phyloP scores from a whole-genome alignment of 2,329 filamentous ascomycete species.

The Nothophoma quercina region DNA sequence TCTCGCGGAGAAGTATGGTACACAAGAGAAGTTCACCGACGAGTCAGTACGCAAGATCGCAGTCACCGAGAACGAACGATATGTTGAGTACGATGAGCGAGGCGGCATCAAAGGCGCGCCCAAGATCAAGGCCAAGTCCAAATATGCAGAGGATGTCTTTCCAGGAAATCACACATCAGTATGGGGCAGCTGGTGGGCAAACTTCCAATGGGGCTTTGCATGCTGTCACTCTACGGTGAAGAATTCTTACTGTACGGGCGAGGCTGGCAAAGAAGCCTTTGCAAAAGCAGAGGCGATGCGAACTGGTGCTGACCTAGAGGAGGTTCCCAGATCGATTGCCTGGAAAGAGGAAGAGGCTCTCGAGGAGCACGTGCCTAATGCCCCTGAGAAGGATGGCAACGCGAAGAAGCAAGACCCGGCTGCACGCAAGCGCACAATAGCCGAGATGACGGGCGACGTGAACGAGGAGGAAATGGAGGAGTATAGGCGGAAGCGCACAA shows the following conservation, averaged over 20 bases:
- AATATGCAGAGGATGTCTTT: constrained; percentile 87
- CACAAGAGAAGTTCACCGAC: constrained; percentile 67
- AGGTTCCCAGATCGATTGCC: constrained; percentile 51
- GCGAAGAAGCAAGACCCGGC: constrained; percentile 50
- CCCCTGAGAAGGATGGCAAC: constrained; percentile 52
- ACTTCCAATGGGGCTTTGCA: constrained; percentile 94
- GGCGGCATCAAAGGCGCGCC: constrained; percentile 89
- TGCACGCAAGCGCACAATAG: constrained; percentile 74
- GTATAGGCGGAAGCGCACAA: constrained; percentile 77
- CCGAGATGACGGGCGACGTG: constrained; percentile 79
- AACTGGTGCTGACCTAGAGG: constrained; percentile 55
- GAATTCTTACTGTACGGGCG: constrained; percentile 97
- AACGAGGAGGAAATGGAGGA: constrained; percentile 86
- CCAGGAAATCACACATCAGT: constrained; percentile 91
- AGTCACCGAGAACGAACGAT: constrained; percentile 82
- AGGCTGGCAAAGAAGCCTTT: constrained; percentile 82
- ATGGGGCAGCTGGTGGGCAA: constrained; percentile 97
- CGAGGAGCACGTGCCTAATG: constrained; percentile 55
- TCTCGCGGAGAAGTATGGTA: constrained; percentile 84
- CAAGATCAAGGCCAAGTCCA: constrained; percentile 79
- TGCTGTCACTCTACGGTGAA: constrained; percentile 94
- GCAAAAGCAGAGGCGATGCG: constrained; percentile 74
- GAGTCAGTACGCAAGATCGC: constrained; percentile 70
- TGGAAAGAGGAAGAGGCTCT: constrained; percentile 53
- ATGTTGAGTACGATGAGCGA: constrained; percentile 92